These are phyloP conservation scores for Clitoria ternatea DNA, from an alignment of 306 rosid genomes.

Conservation along the genomic window DNA sequence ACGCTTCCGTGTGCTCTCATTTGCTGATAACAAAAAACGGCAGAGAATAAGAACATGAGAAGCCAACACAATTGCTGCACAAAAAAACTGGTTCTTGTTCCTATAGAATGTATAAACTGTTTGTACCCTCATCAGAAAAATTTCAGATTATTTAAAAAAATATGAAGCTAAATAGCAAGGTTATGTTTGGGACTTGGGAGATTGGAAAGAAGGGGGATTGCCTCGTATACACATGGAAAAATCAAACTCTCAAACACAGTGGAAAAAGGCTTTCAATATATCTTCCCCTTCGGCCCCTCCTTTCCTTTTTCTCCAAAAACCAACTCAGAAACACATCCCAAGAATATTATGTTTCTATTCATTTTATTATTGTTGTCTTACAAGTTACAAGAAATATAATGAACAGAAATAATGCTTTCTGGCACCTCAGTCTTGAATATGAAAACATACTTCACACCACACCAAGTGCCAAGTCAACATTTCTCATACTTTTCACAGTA, in stretches of 20 bases:
- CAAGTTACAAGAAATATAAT: background rate
- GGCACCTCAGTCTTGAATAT: too few relatives aligned
- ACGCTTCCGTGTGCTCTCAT: conserved; percentile 89
- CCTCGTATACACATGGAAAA: too few relatives aligned
- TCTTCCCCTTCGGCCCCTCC: too few relatives aligned
- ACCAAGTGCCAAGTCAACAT: too few relatives aligned
- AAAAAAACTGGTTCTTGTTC: background rate
- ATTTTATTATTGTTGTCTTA: background rate
- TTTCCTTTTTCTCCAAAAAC: too few relatives aligned
- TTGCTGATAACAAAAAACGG: conserved; percentile 41
- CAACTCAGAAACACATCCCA: too few relatives aligned
- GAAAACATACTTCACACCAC: too few relatives aligned
- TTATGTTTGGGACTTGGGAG: too few relatives aligned
- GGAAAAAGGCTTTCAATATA: too few relatives aligned
- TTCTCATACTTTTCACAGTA: background rate
- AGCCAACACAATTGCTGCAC: background rate
- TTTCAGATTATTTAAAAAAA: background rate
- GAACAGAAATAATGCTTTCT: background rate
- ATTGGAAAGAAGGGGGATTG: too few relatives aligned
- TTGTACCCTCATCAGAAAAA: background rate
- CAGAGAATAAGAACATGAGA: background rate
- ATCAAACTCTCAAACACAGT: too few relatives aligned
- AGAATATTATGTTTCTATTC: background rate
- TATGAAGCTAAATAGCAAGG: background rate
- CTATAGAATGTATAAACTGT: background rate